phyloP scores from a whole-genome alignment of 2,329 filamentous ascomycete species.

The Aciculosporium take region DNA sequence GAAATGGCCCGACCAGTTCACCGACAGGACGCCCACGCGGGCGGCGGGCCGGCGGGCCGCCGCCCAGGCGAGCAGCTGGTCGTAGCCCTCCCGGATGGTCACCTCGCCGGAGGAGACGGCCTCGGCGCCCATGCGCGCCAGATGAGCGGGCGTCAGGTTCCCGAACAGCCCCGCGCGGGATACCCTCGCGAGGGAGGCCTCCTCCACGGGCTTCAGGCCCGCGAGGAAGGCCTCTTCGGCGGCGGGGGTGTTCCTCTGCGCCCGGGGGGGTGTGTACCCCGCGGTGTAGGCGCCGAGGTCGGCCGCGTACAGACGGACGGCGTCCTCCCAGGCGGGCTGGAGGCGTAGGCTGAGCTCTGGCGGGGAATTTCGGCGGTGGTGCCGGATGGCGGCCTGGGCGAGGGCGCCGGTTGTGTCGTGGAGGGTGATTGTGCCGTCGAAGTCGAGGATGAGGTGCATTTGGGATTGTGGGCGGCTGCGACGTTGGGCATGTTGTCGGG shows the following conservation, averaged over 20 bases:
- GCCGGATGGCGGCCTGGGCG: conserved; percentile 27
- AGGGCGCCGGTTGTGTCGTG: conserved; percentile 38
- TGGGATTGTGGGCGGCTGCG: too few species aligned
- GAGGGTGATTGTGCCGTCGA: conserved; percentile 44
- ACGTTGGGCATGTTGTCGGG: too few species aligned
- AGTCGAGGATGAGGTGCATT: conserved; percentile 40
- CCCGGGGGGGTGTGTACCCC: conserved; percentile 18
- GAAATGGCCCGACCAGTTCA: conserved; percentile 37
- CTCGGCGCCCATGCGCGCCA: conserved; percentile 24
- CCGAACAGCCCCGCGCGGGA: conserved; percentile 30
- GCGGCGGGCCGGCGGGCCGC: conserved; percentile 18
- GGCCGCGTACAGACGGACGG: conserved; percentile 30
- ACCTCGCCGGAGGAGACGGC: conserved; percentile 21
- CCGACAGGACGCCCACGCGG: conserved; percentile 31
- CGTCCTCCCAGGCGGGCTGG: conserved; percentile 26
- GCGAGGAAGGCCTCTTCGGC: conserved; percentile 31
- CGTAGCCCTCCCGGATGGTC: conserved; percentile 26
- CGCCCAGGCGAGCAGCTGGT: conserved; percentile 15
- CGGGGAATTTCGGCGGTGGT: too few species aligned
- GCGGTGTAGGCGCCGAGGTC: conserved; percentile 26
- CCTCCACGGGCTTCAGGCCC: conserved; percentile 29
- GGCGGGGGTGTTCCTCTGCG: conserved; percentile 18
- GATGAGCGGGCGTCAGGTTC: conserved; percentile 18
- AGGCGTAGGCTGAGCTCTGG: conserved; percentile 18
- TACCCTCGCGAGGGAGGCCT: conserved; percentile 30